Evolutionary conservation across 768 basidiomycete species (phyloP), one percentile per base, ranked within the genome.

Genomic region (Hygrophorus pudorinus): DNA sequence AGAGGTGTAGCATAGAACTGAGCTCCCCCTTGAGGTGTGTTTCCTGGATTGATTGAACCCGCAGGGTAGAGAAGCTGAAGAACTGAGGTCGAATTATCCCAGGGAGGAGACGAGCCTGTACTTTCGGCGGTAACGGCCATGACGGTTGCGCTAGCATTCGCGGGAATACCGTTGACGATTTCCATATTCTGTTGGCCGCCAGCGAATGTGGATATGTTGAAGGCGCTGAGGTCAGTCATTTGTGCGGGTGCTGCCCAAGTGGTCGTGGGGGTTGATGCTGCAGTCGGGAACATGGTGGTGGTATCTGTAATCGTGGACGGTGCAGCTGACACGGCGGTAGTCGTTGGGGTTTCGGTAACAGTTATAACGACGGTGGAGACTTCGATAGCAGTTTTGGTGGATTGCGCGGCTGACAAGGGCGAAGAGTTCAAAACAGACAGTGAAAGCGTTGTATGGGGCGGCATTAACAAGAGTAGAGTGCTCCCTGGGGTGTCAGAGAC

Each of bases 61-160:
- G 67, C 70, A 2, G 85, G 86, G 53, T 84, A 89, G 47, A 76
- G 61, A 16, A 88, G 63, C 48, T 81, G 80, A 9, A 89, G 57
- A 41, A 72, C 61, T 0, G 79, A 59, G 28, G 59, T 61, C 4
- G 56, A 40, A 53, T 65, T 59, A 40, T 55, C 53, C 57, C 56
- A 59, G 7, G 55, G 48, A 34, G 47, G 48, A 16, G 44, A 44
- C 18, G 51, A 38, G 13, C 21, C 32, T 2, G 32, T 11, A 16
- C 42, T 34, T 20, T 34, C 9, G 21, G 16, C 11, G 14, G 38
- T 16, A 16, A 24, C 16, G 12, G 42, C 41, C 4, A 42, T 17
- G 28, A 36, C 35, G 12, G 41, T 48, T 1, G 56, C 57, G 20
- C 62, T 62, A 8, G 65, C 63, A 36, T 51, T 45, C 16, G 61